Base-by-base conservation (phyloP, 1,284 basidiomycete genomes). In the Xanthoconium separans region DNA sequence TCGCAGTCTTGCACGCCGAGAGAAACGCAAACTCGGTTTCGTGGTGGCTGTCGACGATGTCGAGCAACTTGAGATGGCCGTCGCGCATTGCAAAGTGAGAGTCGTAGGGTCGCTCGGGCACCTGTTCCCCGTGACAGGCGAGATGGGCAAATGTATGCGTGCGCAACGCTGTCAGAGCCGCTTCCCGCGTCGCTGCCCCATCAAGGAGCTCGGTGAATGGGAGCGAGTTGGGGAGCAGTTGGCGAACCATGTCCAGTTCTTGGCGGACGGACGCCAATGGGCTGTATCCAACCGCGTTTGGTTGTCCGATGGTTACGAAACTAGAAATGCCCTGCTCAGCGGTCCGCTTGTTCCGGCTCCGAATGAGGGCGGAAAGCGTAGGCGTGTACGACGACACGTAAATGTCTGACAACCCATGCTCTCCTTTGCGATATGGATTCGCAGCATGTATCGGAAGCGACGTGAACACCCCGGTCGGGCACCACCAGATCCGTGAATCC, bases 401-500 rank as follows among this genome's bases (percentile, higher is more conserved):
- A 13, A 65, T 10, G 44, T 73, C 65, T 3, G 58, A 62, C 22
- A 75, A 53, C 22, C 61, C 58, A 1, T 13, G 12, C 31, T 58
- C 50, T 13, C 51, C 49, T 22, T 44, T 51, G 40, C 52, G 47
- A 27, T 56, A 59, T 8, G 64, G 59, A 6, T 65, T 64, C 1
- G 74, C 73, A 3, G 73, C 73, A 47, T 77, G 76, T 2, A 77
- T 50, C 0, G 76, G 75, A 6, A 77, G 59, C 18, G 57, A 59
- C 9, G 66, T 69, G 12, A 76, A 56, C 4, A 37, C 33, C 1
- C 63, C 64, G 0, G 73, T 76, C 2, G 72, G 73, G 51, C 73
- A 77, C 75, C 77, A 79, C 75, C 77, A 78, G 6, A 77, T 69
- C 7, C 69, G 66, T 11, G 71, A 67, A 43, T 65, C 50, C 44